These are phyloP conservation scores for Quercus lobata DNA, from an alignment of 331 rosid species.

Conservation along the genomic window DNA sequence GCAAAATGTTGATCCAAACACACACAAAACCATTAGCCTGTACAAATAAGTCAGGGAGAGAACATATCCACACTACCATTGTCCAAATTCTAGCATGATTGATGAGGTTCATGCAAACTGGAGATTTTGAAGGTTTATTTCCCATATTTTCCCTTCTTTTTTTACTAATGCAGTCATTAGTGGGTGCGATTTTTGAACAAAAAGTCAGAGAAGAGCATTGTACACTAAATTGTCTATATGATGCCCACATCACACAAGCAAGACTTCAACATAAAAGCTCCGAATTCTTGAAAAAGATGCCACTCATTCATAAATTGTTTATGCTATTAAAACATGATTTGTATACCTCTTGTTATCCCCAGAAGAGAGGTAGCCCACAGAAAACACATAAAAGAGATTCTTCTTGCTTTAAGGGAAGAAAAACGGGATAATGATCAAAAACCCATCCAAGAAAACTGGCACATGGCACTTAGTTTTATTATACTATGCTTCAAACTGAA, in stretches of 20 bases:
- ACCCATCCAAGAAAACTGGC: conserved; percentile 18
- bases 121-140: too few relatives aligned
- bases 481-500: conserved; percentile 19
- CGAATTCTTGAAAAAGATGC: background rate
- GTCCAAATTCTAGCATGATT: too few relatives aligned
- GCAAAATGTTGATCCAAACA: too few relatives aligned
- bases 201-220: background rate
- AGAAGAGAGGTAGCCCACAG: conserved; percentile 1
- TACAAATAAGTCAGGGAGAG: too few relatives aligned
- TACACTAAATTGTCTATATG: background rate
- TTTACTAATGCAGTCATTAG: background rate
- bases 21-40: too few relatives aligned
- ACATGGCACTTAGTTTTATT: conserved; percentile 10
- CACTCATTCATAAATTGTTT: background rate
- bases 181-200: background rate
- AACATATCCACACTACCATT: too few relatives aligned
- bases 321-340: background rate
- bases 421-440: conserved; percentile 23
- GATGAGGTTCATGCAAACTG: too few relatives aligned
- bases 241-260: background rate
- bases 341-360: background rate
- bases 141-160: background rate
- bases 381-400: conserved; percentile 15
- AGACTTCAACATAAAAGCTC: background rate
- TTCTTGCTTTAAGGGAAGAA: background rate